A percentile compares a stretch with the other conserved stretches of the same genome.
Conservation (phyloP, 192 early-diverging fungal genomes). For the Coemansia reversa region DNA sequence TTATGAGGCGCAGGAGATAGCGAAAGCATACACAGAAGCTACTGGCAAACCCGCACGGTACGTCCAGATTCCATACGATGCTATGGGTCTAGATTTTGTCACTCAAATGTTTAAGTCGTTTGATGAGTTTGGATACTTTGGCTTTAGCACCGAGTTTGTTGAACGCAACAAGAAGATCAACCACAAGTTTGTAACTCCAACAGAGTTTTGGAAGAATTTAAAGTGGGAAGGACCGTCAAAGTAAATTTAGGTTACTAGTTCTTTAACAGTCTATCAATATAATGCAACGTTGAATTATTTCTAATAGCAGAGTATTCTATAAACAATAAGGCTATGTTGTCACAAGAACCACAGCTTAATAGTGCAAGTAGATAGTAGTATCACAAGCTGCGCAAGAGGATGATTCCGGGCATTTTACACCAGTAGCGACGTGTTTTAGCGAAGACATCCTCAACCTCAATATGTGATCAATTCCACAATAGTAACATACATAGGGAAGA, state of each 20-base stretch:
- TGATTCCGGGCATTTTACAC: no score
- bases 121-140: conserved; percentile 39
- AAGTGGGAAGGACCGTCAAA: conserved; percentile 55
- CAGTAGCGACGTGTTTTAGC: no score
- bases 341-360: no score
- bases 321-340: no score
- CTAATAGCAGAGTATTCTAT: no score
- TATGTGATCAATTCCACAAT: no score
- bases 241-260: background rate
- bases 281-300: no score
- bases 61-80: conserved; percentile 22
- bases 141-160: conserved; percentile 20
- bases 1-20: conserved; percentile 34
- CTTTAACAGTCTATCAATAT: no score
- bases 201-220: conserved; percentile 35
- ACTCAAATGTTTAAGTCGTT: conserved; percentile 22
- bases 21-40: conserved; percentile 29
- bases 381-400: no score
- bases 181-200: conserved; percentile 23
- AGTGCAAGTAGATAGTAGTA: no score
- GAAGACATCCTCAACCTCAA: no score
- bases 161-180: conserved; percentile 24
- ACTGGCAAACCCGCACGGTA: conserved; percentile 40
- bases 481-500: no score
- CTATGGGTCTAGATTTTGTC: conserved; percentile 4